Percentiles rank a stretch among this genome's conserved stretches.
Conservation (phyloP, 179 eudicot species). For the Sideroxylon spinosum region DNA sequence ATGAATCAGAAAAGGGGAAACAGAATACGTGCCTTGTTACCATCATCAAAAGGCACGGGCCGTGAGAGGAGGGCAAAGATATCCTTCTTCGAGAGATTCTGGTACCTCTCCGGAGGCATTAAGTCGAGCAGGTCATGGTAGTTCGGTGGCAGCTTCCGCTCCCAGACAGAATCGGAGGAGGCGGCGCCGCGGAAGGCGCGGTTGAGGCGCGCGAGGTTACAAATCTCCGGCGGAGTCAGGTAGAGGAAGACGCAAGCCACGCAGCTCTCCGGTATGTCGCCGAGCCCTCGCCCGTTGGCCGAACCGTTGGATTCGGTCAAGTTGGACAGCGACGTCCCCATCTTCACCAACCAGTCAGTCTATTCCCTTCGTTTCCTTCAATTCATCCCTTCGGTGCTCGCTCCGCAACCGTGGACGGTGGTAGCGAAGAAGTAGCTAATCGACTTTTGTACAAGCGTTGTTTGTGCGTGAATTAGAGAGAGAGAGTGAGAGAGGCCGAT, state of each 20-base stretch:
- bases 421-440: no score
- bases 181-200: slow-evolving; percentile 94
- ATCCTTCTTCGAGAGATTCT: slow-evolving; percentile 56
- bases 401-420: no score
- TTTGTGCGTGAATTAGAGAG: no score
- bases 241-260: slow-evolving; percentile 81
- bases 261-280: slow-evolving; percentile 94
- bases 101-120: slow-evolving; percentile 38
- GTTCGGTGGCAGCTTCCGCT: slow-evolving; percentile 62
- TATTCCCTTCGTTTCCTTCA: neutral
- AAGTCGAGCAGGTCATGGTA: slow-evolving; percentile 53
- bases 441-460: no score
- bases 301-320: slow-evolving; percentile 44
- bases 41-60: slow-evolving; percentile 59
- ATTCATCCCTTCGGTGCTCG: neutral
- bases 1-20: neutral
- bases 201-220: slow-evolving; percentile 84
- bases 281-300: slow-evolving; percentile 48
- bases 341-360: slow-evolving; percentile 17
- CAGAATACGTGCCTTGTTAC: slow-evolving; percentile 48
- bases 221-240: slow-evolving; percentile 87
- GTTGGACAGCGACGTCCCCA: slow-evolving; percentile 90
- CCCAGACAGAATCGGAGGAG: slow-evolving; percentile 87
- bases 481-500: no score
- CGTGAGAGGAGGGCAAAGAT: slow-evolving; percentile 67